These are phyloP conservation scores for Pleurotus tuoliensis DNA, from an alignment of 768 basidiomycete genomes.

Conservation along the genomic window DNA sequence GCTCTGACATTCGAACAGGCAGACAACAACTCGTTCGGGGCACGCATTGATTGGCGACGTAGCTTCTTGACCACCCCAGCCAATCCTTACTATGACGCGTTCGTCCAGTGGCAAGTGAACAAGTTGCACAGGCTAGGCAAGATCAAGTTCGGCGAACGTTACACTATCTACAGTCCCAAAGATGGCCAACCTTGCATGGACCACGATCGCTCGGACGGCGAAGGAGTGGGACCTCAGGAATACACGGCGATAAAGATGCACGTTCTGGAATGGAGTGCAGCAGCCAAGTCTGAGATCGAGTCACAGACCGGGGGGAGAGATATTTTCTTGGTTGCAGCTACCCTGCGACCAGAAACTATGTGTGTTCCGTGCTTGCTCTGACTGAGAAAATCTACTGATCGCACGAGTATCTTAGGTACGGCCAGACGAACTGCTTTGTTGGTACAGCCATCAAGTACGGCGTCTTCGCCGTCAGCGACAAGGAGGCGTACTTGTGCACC, in stretches of 20 bases:
- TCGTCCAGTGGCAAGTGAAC: conserved; percentile 98
- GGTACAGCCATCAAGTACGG: conserved; percentile 89
- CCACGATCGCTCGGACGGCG: conserved; percentile 94
- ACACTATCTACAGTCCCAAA: conserved; percentile 98
- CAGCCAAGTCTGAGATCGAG: conserved; percentile 59
- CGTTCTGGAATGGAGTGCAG: conserved; percentile 78
- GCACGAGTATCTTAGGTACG: conserved; percentile 58
- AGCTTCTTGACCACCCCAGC: conserved; percentile 91
- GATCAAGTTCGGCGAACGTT: conserved; percentile 97
- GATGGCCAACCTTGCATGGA: conserved; percentile 99
- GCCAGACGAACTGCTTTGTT: conserved; percentile 98
- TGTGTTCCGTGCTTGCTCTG: conserved; percentile 28
- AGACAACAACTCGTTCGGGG: conserved; percentile 87
- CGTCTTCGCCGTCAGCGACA: conserved; percentile 81
- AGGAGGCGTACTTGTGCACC: conserved; percentile 87
- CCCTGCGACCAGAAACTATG: conserved; percentile 96
- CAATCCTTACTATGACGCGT: conserved; percentile 96
- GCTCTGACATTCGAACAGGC: conserved; percentile 1
- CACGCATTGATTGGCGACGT: conserved; percentile 96
- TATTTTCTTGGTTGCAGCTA: conserved; percentile 93
- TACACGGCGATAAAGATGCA: conserved; percentile 95
- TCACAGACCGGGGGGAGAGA: conserved; percentile 72
- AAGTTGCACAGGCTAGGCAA: conserved; percentile 82
- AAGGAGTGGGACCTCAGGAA: conserved; percentile 92
- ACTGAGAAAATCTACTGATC: too few relatives aligned